These are phyloP conservation scores for Aureobasidium pullulans DNA, from an alignment of 2,329 filamentous ascomycete genomes.

Conservation along the genomic window DNA sequence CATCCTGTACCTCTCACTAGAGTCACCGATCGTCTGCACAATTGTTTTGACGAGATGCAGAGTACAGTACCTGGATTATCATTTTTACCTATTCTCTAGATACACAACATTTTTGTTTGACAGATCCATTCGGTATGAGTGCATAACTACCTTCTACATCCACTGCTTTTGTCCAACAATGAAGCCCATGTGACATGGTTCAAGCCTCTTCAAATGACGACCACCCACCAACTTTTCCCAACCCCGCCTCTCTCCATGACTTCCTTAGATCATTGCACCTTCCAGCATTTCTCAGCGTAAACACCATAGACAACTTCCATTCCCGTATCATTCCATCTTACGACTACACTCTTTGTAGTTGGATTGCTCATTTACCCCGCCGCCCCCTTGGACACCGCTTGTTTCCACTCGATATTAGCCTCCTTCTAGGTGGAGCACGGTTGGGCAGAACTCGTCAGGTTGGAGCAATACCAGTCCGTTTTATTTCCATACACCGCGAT, in stretches of 20 bases:
- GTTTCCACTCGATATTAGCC: constrained; percentile 11
- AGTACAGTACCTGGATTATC: not conserved
- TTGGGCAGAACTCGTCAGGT: constrained; percentile 12
- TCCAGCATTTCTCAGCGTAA: not conserved
- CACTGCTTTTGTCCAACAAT: constrained; percentile 1
- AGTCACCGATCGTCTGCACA: not conserved
- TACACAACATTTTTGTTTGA: not conserved
- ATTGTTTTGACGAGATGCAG: not conserved
- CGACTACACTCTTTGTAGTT: not conserved
- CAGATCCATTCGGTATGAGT: not conserved
- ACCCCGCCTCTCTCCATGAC: constrained; percentile 2
- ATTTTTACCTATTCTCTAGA: not conserved
- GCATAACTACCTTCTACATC: not conserved
- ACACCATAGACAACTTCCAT: not conserved
- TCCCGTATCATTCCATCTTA: not conserved
- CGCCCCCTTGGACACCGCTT: constrained; percentile 11
- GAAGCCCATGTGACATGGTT: constrained; percentile 1
- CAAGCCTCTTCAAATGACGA: constrained; percentile 7
- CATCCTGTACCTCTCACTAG: not conserved
- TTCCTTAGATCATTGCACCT: not conserved
- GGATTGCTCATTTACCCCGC: constrained; percentile 11
- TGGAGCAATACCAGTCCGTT: constrained; percentile 12
- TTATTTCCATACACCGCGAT: not conserved
- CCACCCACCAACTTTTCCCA: constrained; percentile 8
- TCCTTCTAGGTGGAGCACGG: constrained; percentile 6